Base-by-base conservation (phyloP, 805 yeast genomes). In the Lipomyces yamanashiensis region DNA sequence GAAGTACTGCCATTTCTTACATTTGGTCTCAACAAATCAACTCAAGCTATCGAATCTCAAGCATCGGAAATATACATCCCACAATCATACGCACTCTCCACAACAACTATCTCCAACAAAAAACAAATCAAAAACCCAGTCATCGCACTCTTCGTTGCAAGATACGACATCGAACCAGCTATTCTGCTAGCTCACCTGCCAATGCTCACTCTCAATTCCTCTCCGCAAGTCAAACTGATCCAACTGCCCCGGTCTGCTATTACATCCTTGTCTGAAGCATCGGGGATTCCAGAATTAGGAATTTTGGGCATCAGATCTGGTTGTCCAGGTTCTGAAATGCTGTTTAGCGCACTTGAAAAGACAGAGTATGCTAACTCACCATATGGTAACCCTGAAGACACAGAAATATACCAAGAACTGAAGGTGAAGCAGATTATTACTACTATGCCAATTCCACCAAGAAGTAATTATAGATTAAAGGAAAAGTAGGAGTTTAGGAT, bases 151-250 rank as follows among this genome's bases (percentile, higher is more conserved):
- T 68, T 70, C 43, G 63, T 70, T 23, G 63, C 70, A 28, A 56
- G 68, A 28, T 45, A 57, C 5, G 73, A 70, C 53, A 66, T 70
- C 28, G 44, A 28, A n/a, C 72, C 73, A 9, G 62, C 67, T 8
- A 41, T 70, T 23, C 49, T 70, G 9, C 28, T 52, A 3, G 58
- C 69, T 6, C 73, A 70, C 50, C 67, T 70, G 50, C 71, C 72
- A 1, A 21, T 62, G 21, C 59, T 69, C 9, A 61, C 70, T 10
- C 56, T 63, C 2, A 41, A 63, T 5, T 52, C 69, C 1, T 47
- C 58, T 21, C 45, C 64, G 3, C 55, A 43, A 17, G 66, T 61
- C 12, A 64, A 58, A 33, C 54, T 66, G 15, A 61, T 66, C 17
- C 62, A 57, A 28, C 62, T 66, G 5, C 69, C 69, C n/a, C 52